phyloP scores from a whole-genome alignment of 306 rosid species.

The Cicer yamashitae region DNA sequence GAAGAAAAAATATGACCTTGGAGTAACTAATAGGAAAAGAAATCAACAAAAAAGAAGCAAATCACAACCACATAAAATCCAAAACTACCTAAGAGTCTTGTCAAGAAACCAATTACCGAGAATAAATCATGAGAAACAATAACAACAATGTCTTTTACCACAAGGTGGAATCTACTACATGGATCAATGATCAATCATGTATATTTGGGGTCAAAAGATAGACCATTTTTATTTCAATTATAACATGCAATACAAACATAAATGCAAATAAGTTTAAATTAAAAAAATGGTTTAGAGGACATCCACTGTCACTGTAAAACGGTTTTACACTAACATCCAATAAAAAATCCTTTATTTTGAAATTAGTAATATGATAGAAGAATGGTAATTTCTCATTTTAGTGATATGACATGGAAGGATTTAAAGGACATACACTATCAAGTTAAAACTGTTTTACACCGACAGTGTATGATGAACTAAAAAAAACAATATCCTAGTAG shows the following conservation, averaged over 20 bases:
- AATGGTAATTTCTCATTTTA: too few species aligned
- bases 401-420: too few species aligned
- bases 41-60: background rate
- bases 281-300: too few species aligned
- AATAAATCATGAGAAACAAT: background rate
- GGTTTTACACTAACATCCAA: too few species aligned
- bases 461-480: too few species aligned
- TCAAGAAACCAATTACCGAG: background rate
- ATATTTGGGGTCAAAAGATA: background rate
- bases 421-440: too few species aligned
- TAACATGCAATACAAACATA: background rate
- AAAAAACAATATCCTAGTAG: background rate
- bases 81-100: slow-evolving; percentile 21
- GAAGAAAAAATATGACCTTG: background rate
- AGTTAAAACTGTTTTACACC: too few species aligned
- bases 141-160: background rate
- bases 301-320: too few species aligned
- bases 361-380: too few species aligned
- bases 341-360: too few species aligned
- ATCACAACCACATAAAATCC: background rate
- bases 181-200: background rate
- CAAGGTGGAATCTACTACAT: background rate
- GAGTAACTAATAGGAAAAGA: slow-evolving; percentile 16
- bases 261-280: background rate
- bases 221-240: background rate